These are phyloP conservation scores for Verticillium tricorpus DNA, from an alignment of 2,329 filamentous ascomycete species.

Conservation along the genomic window DNA sequence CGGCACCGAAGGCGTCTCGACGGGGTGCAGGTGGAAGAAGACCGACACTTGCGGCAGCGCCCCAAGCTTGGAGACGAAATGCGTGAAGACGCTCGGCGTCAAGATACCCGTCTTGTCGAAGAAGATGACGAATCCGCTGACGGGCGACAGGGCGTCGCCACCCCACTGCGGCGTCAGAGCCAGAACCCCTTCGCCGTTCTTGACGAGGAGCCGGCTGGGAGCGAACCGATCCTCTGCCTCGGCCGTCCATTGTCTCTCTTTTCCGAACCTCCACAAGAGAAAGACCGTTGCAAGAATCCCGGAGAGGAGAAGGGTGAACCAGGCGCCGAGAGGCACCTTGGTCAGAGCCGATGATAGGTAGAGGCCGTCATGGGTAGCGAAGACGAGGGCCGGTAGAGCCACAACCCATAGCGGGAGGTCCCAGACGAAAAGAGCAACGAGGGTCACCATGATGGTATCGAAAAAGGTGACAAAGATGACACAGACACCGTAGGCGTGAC, in stretches of 20 bases:
- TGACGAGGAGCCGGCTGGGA: conserved; percentile 33
- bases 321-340: conserved; percentile 72
- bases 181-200: conserved; percentile 18
- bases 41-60: conserved; percentile 64
- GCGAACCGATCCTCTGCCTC: conserved; percentile 59
- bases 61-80: conserved; percentile 69
- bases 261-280: conserved; percentile 73
- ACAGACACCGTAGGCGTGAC: conserved; percentile 74
- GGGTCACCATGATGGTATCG: conserved; percentile 67
- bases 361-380: conserved; percentile 63
- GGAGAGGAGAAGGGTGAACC: conserved; percentile 69
- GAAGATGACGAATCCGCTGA: conserved; percentile 60
- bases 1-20: conserved; percentile 53
- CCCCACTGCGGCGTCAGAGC: conserved; percentile 20
- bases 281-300: conserved; percentile 60
- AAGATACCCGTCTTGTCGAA: conserved; percentile 61
- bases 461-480: conserved; percentile 79
- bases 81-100: conserved; percentile 65
- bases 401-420: conserved; percentile 57
- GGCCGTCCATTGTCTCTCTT: conserved; percentile 70
- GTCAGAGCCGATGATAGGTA: conserved; percentile 66
- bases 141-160: conserved; percentile 31
- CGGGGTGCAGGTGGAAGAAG: conserved; percentile 68
- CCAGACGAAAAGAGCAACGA: conserved; percentile 72
- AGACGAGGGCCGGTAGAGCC: conserved; percentile 55